These are phyloP conservation scores for Fusarium subglutinans DNA, from an alignment of 2,329 filamentous ascomycete species.

Conservation along the genomic window DNA sequence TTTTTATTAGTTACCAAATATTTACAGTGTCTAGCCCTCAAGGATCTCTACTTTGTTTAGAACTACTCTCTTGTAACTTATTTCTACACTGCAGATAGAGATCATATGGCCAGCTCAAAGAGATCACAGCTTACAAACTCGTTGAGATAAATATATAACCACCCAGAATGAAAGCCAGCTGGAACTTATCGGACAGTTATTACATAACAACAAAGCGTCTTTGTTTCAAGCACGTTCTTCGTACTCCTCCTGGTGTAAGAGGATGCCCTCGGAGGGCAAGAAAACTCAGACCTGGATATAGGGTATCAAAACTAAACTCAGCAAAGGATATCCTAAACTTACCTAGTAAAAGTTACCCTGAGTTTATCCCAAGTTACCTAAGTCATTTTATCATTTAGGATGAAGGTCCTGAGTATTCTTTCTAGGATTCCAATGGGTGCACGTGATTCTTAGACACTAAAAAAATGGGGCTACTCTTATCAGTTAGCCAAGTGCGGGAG, in stretches of 20 bases:
- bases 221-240: neutral
- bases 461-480: slow-evolving; percentile 24
- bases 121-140: neutral
- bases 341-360: too few species aligned
- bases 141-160: too few species aligned
- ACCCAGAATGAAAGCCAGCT: too few species aligned
- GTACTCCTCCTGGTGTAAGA: neutral
- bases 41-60: neutral
- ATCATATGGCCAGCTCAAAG: neutral
- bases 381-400: too few species aligned
- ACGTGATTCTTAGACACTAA: slow-evolving; percentile 10
- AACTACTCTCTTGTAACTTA: neutral
- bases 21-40: too few species aligned
- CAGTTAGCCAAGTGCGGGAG: slow-evolving; percentile 16
- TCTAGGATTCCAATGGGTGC: neutral
- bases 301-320: too few species aligned
- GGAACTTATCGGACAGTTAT: neutral
- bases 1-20: neutral
- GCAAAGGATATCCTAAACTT: too few species aligned
- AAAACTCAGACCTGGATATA: too few species aligned
- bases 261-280: neutral
- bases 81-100: neutral
- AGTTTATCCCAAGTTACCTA: too few species aligned
- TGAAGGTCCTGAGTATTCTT: too few species aligned
- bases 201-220: neutral